Conservation (phyloP, 2,329 filamentous ascomycete genomes). For the Pseudocercospora ulei region DNA sequence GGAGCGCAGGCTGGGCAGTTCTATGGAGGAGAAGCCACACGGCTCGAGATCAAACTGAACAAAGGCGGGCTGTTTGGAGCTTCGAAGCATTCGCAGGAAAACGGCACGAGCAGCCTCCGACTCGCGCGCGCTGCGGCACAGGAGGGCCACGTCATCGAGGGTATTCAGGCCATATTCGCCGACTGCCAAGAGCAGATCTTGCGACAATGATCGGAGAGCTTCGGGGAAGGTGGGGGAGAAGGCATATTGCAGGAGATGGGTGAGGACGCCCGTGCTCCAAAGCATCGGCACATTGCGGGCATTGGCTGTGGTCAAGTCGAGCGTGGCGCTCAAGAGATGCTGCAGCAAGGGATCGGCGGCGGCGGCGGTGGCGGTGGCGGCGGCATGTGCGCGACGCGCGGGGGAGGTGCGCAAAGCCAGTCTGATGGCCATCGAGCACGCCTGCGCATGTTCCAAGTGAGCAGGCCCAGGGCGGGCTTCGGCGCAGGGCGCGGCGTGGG, state of each 20-base stretch:
- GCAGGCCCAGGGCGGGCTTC: neutral
- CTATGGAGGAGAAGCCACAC: slow-evolving; percentile 80
- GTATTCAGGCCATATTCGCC: slow-evolving; percentile 67
- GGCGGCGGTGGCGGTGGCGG: too few species aligned
- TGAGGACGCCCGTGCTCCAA: slow-evolving; percentile 24
- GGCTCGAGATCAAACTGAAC: slow-evolving; percentile 90
- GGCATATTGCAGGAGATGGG: slow-evolving; percentile 9
- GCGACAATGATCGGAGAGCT: slow-evolving; percentile 11
- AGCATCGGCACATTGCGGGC: slow-evolving; percentile 22
- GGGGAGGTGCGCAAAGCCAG: neutral
- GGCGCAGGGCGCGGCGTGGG: neutral
- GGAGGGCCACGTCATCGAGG: slow-evolving; percentile 71
- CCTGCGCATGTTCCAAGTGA: neutral
- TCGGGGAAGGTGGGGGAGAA: slow-evolving; percentile 10
- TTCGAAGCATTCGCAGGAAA: slow-evolving; percentile 60
- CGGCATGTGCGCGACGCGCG: too few species aligned
- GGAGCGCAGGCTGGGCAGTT: slow-evolving; percentile 74
- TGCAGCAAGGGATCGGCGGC: neutral
- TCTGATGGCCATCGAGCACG: neutral
- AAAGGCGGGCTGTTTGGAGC: slow-evolving; percentile 67
- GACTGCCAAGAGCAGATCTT: slow-evolving; percentile 44
- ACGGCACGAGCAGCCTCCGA: slow-evolving; percentile 55
- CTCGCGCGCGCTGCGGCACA: slow-evolving; percentile 52
- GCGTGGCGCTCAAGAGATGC: neutral
- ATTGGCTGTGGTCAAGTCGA: neutral